A percentile compares a stretch with the other conserved stretches of the same genome.
Evolutionary conservation across 2,329 filamentous ascomycete species (phyloP).

Genomic region (Epichloe hybrida): DNA sequence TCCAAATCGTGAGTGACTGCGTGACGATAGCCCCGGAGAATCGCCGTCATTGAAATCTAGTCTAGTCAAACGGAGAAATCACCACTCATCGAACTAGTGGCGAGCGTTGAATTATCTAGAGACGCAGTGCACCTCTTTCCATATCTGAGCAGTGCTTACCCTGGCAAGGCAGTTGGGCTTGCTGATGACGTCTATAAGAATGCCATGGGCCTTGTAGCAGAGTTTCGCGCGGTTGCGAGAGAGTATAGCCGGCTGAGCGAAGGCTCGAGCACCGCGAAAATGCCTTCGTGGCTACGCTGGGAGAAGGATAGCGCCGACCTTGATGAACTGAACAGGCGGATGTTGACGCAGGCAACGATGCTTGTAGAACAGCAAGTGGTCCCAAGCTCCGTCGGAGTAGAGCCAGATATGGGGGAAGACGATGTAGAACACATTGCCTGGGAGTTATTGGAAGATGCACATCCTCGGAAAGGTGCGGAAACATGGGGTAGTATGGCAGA

Average conservation of each 20-base stretch:
- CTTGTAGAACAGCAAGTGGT: constrained; percentile 15
- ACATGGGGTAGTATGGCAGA: constrained; percentile 21
- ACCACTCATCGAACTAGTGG: not conserved
- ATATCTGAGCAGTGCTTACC: not conserved
- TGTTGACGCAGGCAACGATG: constrained; percentile 11
- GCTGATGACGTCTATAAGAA: not conserved
- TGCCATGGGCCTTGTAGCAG: constrained; percentile 5
- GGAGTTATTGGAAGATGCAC: constrained; percentile 18
- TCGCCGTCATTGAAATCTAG: not conserved
- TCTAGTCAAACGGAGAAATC: not conserved
- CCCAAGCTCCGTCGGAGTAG: constrained; percentile 8
- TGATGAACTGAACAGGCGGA: constrained; percentile 14
- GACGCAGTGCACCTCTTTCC: not conserved
- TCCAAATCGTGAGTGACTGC: constrained; percentile 1
- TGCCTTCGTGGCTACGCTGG: constrained; percentile 19
- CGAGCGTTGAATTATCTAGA: not conserved
- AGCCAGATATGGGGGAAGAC: constrained; percentile 1
- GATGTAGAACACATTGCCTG: constrained; percentile 21
- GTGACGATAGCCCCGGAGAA: not conserved
- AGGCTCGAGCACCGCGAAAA: constrained; percentile 8
- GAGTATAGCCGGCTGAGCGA: constrained; percentile 14
- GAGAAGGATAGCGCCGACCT: constrained; percentile 19
- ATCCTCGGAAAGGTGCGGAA: constrained; percentile 10
- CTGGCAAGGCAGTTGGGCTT: not conserved
- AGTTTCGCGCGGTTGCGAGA: constrained; percentile 9